Percentiles rank a stretch among this genome's conserved stretches.
Evolutionary conservation across 495 filamentous ascomycete genomes (phyloP).

Genomic region (Aspergillus affinis): DNA sequence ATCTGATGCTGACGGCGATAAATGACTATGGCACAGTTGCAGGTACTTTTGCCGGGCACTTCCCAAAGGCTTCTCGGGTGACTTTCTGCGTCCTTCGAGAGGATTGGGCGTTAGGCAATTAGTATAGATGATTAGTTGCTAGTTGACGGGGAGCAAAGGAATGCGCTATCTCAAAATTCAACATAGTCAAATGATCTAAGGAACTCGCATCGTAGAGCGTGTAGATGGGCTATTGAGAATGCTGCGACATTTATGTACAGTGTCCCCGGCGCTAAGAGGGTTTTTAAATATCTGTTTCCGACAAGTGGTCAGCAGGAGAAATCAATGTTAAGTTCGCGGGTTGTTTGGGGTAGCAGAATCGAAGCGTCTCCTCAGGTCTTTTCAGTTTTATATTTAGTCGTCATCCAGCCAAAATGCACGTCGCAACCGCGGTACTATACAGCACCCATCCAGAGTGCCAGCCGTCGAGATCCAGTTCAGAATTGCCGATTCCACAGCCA

Average conservation of each 20-base stretch:
- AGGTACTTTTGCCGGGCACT: not conserved
- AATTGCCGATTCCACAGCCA: conserved; percentile 22
- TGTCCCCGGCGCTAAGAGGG: not conserved
- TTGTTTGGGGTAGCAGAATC: not conserved
- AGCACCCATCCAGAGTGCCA: conserved; percentile 14
- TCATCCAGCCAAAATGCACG: conserved; percentile 41
- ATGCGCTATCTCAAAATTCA: not conserved
- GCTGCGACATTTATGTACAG: too few species aligned
- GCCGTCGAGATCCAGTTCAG: conserved; percentile 12
- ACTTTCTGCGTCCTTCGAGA: not conserved
- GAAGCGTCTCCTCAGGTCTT: conserved; percentile 57
- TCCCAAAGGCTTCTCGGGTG: not conserved
- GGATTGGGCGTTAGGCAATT: not conserved
- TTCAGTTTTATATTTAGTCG: conserved; percentile 53
- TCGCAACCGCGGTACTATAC: conserved; percentile 37
- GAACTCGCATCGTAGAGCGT: not conserved
- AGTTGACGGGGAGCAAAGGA: conserved; percentile 1
- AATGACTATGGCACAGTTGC: not conserved
- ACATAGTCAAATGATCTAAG: not conserved
- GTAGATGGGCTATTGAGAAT: not conserved
- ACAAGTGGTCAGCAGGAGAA: not conserved
- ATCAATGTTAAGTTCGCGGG: not conserved
- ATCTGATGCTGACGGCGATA: not conserved
- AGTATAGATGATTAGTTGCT: not conserved
- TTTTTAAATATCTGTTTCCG: not conserved